Evolutionary conservation across 2,329 filamentous ascomycete species (phyloP).

Genomic region (Falciphora oryzae): DNA sequence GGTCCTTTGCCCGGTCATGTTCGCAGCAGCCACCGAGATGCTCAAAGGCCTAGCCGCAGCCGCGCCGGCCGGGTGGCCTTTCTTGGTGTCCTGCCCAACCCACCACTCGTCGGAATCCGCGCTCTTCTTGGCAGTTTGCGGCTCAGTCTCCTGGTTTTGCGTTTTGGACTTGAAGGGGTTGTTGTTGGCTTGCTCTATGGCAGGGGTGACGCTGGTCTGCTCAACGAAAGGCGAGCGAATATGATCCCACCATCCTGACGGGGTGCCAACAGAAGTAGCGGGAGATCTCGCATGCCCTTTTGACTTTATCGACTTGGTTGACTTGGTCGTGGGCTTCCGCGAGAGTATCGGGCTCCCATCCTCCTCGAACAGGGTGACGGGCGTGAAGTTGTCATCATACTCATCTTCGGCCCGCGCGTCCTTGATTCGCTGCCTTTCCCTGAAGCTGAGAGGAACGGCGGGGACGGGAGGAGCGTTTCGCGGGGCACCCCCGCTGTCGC

Average conservation of each 20-base stretch:
- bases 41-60: neutral
- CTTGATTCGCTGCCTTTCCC: slow-evolving; percentile 23
- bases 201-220: slow-evolving; percentile 18
- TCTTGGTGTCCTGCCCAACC: slow-evolving; percentile 25
- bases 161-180: slow-evolving; percentile 32
- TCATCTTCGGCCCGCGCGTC: slow-evolving; percentile 37
- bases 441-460: slow-evolving; percentile 42
- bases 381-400: slow-evolving; percentile 45
- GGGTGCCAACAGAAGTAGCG: slow-evolving; percentile 46
- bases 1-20: slow-evolving; percentile 9
- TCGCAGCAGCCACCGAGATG: neutral
- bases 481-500: slow-evolving; percentile 30
- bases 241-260: slow-evolving; percentile 74
- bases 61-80: neutral
- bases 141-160: neutral
- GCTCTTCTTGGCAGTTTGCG: slow-evolving; percentile 16
- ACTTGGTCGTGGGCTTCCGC: slow-evolving; percentile 19
- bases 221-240: slow-evolving; percentile 64
- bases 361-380: slow-evolving; percentile 66
- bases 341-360: slow-evolving; percentile 45
- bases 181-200: slow-evolving; percentile 4
- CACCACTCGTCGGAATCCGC: slow-evolving; percentile 30
- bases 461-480: slow-evolving; percentile 53
- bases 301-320: slow-evolving; percentile 30
- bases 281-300: slow-evolving; percentile 30